These are phyloP conservation scores for Kandelia obovata DNA, from an alignment of 345 rosid species.

Conservation along the genomic window DNA sequence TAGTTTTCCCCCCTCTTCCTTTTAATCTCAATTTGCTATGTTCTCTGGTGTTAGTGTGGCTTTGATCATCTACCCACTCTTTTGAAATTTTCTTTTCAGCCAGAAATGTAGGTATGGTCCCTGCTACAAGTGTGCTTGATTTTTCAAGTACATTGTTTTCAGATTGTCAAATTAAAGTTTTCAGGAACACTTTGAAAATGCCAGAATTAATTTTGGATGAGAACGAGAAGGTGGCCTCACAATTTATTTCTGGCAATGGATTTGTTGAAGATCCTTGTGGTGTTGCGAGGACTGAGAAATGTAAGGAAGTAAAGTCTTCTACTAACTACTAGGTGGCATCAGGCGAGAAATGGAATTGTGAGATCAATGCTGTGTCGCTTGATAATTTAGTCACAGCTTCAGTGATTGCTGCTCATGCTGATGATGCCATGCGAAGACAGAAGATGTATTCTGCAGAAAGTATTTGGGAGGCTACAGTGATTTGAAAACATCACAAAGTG, in stretches of 20 bases:
- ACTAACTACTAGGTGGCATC: constrained; percentile 60
- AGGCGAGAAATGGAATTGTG: constrained; percentile 62
- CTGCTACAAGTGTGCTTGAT: constrained; percentile 46
- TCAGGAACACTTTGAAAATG: constrained; percentile 71
- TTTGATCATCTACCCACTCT: neutral
- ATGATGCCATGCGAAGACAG: constrained; percentile 34
- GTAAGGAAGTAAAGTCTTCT: constrained; percentile 55
- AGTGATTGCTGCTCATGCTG: constrained; percentile 64
- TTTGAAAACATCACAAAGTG: constrained; percentile 40
- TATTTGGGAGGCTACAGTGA: constrained; percentile 38
- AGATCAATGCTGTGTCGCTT: constrained; percentile 64
- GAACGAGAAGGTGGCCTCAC: constrained; percentile 56
- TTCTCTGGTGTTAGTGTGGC: too few relatives aligned
- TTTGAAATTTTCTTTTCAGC: constrained; percentile 29
- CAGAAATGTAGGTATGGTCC: constrained; percentile 52
- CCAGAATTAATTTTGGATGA: constrained; percentile 82
- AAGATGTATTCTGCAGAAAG: constrained; percentile 40
- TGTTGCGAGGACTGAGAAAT: constrained; percentile 76
- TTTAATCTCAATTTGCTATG: too few relatives aligned
- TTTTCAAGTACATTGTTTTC: constrained; percentile 56
- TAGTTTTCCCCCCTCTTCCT: too few relatives aligned
- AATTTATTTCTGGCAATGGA: constrained; percentile 71
- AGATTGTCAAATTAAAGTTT: constrained; percentile 40
- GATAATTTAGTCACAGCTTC: constrained; percentile 75
- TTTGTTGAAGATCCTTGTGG: constrained; percentile 88